A percentile compares a stretch with the other conserved stretches of the same genome.
Conservation (phyloP, 306 rosid species). For the Mucuna pruriens region DNA sequence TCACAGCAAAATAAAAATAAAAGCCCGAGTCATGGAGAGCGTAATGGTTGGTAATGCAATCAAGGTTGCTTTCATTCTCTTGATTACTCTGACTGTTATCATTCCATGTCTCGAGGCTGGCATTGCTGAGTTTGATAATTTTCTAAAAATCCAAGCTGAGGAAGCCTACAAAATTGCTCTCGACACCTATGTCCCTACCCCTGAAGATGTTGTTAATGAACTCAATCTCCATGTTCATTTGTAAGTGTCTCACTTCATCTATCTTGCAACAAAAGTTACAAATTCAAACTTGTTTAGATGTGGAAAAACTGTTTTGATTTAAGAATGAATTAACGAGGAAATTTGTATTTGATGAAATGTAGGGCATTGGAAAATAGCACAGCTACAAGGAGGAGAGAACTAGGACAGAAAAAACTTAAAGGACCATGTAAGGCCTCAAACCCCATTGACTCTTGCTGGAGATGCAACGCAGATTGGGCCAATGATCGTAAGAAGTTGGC, state of each 20-base stretch:
- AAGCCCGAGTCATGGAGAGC: too few relatives aligned
- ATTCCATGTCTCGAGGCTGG: constrained; percentile 42
- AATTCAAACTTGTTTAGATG: too few relatives aligned
- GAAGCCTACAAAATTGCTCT: constrained; percentile 1
- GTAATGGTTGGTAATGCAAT: too few relatives aligned
- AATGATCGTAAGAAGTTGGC: background rate
- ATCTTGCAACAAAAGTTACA: too few relatives aligned
- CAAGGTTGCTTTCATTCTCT: background rate
- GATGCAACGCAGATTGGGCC: constrained; percentile 29
- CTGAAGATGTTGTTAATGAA: constrained; percentile 3
- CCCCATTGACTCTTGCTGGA: constrained; percentile 41
- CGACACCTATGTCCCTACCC: background rate
- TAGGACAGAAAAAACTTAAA: background rate
- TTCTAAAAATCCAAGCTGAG: background rate
- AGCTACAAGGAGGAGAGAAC: constrained; percentile 31
- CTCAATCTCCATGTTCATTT: constrained; percentile 24
- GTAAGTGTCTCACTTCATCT: too few relatives aligned
- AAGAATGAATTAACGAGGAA: too few relatives aligned
- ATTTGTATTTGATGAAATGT: background rate
- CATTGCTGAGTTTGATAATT: constrained; percentile 31
- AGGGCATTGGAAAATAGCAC: background rate
- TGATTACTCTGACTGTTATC: too few relatives aligned
- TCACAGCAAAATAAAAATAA: too few relatives aligned
- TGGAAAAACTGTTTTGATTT: too few relatives aligned
- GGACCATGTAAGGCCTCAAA: background rate